Base-by-base conservation (phyloP, 2,329 filamentous ascomycete species). In the Fusarium brevicatenulatum region DNA sequence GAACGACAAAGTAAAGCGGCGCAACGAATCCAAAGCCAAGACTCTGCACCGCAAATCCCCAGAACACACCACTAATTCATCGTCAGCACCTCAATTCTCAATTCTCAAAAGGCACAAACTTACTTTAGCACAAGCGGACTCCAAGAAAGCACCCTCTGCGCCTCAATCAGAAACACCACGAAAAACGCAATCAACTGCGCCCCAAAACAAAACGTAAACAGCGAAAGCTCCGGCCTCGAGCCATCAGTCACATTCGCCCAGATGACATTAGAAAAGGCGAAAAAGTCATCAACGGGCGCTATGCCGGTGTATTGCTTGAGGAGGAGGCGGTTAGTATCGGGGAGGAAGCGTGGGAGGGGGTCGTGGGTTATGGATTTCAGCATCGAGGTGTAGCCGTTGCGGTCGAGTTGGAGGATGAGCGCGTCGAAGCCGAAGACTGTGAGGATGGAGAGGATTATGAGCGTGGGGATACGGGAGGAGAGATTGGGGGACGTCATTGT, bases 241-340 rank as follows among this genome's bases (percentile, higher is more conserved):
- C 76, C 76, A 65, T 78, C 77, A 0, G 60, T 63, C 11, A 77
- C 70, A 34, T 73, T 71, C 9, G 70, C 69, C 68, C 73, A 79
- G 36, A 78, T 59, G 16, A 77, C 47, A 25, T 78, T 77, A 5
- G 56, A 47, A 32, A 71, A 50, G 1, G 69, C 64, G 11, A 77
- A 59, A 15, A 73, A 60, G 13, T 62, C 36, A 61, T 79, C 78
- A 1, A 78, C 12, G 15, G 44, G 37, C 1, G 56, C 25, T 5
- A 78, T 37, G 11, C 77, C 76, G 1, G 68, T 64, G 23, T 75
- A 79, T 15, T 28, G 50, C n/a, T 59, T 71, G 11, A 78, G 55
- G 7, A 78, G 23, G 3, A 69, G n/a, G 13, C 68, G 44, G 10
- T 75, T 43, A 2, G 77, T 71, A 21, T 68, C 74, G 1, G 77